Conservation (phyloP, 306 rosid genomes). For the Psophocarpus tetragonolobus region DNA sequence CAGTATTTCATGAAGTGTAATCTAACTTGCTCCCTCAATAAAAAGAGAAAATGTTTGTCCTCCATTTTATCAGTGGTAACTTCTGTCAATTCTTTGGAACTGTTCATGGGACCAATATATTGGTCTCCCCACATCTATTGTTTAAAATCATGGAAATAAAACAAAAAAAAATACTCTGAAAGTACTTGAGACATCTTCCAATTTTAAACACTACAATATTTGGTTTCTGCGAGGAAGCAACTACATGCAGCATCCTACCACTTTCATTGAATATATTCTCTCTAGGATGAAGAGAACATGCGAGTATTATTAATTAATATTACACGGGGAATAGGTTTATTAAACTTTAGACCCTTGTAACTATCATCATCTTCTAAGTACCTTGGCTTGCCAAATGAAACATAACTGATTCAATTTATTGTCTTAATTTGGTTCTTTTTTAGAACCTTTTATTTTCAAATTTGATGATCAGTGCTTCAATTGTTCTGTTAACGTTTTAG, state of each 20-base stretch:
- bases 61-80: neutral
- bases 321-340: too few relatives aligned
- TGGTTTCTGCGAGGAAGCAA: neutral
- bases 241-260: neutral
- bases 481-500: neutral
- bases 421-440: neutral
- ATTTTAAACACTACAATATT: neutral
- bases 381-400: neutral
- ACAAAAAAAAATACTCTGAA: neutral
- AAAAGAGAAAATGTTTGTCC: neutral
- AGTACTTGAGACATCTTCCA: neutral
- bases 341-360: too few relatives aligned
- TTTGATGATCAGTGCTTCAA: neutral
- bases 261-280: too few relatives aligned
- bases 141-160: neutral
- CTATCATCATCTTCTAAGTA: too few relatives aligned
- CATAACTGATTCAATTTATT: neutral
- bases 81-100: neutral
- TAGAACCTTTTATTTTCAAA: neutral
- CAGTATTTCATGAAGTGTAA: neutral
- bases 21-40: neutral
- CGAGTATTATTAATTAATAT: too few relatives aligned
- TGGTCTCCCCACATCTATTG: too few relatives aligned
- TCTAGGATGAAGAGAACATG: too few relatives aligned
- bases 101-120: neutral